Evolutionary conservation across 208 protist species (phyloP), one percentile per base, ranked within the genome.

Genomic region (Wallacemonas collosoma): DNA sequence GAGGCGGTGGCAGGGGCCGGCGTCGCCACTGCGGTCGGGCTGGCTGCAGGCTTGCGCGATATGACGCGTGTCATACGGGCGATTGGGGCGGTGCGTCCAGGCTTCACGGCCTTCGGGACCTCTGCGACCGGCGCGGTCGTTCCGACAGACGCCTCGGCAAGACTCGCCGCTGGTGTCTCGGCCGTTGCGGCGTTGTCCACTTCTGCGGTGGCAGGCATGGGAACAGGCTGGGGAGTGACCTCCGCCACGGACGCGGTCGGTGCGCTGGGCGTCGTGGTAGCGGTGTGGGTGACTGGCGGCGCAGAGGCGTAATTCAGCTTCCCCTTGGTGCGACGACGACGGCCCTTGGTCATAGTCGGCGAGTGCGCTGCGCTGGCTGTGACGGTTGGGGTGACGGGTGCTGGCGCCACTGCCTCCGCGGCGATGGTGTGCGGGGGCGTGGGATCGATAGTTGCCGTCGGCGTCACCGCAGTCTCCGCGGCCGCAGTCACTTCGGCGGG

Each of bases 31-130:
- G 26, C 26, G 26, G 26, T 26, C 26, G 26, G 26, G 26, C 26
- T 26, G 26, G 26, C 26, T 26, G 26, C 26, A 26, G 26, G 62
- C 68, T 58, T 68, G 68, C 53, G 57, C 67, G 64, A 43, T 55
- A 43, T 72, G 60, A 39, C 38, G 43, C 72, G 14, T 66, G 69
- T 63, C 36, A 56, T 73, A 15, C 48, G 48, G 15, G 48, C 48
- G 48, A 15, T 15, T 53, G 48, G 48, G 11, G 48, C 11, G 9
- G 48, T 53, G 48, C 48, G 48, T 15, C 9, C 15, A 9, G 55
- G 14, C 9, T 55, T 40, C 51, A 75, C 43, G 43, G 48, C 64
- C 9, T 45, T 38, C 17, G 47, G 14, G 38, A 40, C 60, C 53
- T 70, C 64, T 51, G 17, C 47, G 26, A 48, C 66, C 26, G 68